These are phyloP conservation scores for Chaetomiaceae sp. DNA, from an alignment of 2,329 filamentous ascomycete genomes.

Conservation along the genomic window DNA sequence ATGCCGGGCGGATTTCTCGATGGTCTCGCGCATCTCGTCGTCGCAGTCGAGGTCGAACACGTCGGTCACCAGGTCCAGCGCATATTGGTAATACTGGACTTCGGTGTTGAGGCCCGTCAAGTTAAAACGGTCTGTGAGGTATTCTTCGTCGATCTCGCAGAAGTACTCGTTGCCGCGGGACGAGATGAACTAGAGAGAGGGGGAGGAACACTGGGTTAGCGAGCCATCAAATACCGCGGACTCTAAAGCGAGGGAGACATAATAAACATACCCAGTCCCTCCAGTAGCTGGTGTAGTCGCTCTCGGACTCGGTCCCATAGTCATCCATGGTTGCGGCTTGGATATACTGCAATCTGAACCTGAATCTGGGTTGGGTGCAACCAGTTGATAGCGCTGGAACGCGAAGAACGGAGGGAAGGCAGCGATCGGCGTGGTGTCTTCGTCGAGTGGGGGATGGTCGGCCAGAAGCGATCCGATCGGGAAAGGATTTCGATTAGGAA, in stretches of 20 bases:
- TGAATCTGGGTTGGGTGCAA: background rate
- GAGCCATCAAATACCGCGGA: no score
- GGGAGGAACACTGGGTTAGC: constrained; percentile 22
- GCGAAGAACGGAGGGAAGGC: background rate
- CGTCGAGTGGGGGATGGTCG: background rate
- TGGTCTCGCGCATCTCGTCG: constrained; percentile 95
- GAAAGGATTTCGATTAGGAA: background rate
- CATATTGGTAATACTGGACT: constrained; percentile 98
- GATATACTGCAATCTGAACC: constrained; percentile 26
- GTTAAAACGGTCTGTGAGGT: constrained; percentile 97
- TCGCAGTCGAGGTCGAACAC: constrained; percentile 98
- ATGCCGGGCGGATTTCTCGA: constrained; percentile 94
- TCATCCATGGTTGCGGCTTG: constrained; percentile 67
- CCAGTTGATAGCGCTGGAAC: background rate
- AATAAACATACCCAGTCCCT: constrained; percentile 82
- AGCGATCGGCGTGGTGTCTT: background rate
- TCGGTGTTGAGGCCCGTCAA: constrained; percentile 94
- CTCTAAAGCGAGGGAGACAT: background rate
- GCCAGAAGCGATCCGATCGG: no score
- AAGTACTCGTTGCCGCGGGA: constrained; percentile 98
- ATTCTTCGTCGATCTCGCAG: constrained; percentile 99
- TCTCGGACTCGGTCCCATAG: constrained; percentile 95
- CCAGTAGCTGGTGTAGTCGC: constrained; percentile 99
- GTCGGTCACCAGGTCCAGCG: constrained; percentile 92
- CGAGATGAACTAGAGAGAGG: constrained; percentile 89